phyloP scores from a whole-genome alignment of 495 filamentous ascomycete species.

The Schizothecium vesticola region DNA sequence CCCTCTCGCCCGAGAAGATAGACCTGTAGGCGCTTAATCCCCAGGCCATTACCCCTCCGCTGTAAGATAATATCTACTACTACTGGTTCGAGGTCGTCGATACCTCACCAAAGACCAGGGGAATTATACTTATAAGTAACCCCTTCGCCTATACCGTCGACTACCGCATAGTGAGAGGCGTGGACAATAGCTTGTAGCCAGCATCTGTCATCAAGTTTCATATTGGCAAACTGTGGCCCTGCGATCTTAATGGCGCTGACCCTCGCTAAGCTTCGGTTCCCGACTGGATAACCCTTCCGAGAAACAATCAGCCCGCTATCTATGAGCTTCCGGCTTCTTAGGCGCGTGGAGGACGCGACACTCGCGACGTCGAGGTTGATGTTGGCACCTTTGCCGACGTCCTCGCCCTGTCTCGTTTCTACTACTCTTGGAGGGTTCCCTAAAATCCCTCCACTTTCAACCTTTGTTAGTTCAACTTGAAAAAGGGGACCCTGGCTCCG shows the following conservation, averaged over 20 bases:
- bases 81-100: slow-evolving; percentile 27
- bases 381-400: slow-evolving; percentile 29
- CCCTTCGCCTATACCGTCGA: slow-evolving; percentile 27
- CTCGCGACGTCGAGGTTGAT: slow-evolving; percentile 18
- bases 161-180: slow-evolving; percentile 10
- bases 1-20: not conserved
- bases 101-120: slow-evolving; percentile 8
- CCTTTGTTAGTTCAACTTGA: too few relatives aligned
- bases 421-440: too few relatives aligned
- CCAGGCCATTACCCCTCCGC: slow-evolving; percentile 13
- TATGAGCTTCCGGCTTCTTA: slow-evolving; percentile 30
- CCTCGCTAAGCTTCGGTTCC: slow-evolving; percentile 7
- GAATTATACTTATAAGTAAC: slow-evolving; percentile 16
- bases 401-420: slow-evolving; percentile 29
- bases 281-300: slow-evolving; percentile 15
- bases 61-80: slow-evolving; percentile 22
- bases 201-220: slow-evolving; percentile 25
- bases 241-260: slow-evolving; percentile 26
- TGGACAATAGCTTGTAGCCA: slow-evolving; percentile 13
- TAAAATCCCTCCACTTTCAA: too few relatives aligned
- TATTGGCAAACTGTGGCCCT: slow-evolving; percentile 24
- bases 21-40: slow-evolving; percentile 26
- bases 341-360: slow-evolving; percentile 17
- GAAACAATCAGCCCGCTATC: slow-evolving; percentile 31
- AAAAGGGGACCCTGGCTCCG: too few relatives aligned